Base-by-base conservation (phyloP, 75 land plant genomes). In the Pseudotsuga menziesii region DNA sequence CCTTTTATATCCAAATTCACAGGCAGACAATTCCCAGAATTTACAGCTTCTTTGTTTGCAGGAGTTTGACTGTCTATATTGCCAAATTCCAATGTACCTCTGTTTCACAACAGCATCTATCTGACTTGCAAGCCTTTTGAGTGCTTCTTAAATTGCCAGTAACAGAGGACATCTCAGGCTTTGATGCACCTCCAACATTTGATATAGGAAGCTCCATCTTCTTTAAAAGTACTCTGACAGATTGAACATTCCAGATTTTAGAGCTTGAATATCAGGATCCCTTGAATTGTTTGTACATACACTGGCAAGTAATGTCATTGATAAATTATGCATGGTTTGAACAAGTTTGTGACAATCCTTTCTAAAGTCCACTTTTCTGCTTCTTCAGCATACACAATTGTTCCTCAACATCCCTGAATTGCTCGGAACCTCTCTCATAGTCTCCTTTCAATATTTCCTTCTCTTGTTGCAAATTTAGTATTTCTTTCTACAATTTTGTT, bases 301-400 rank as follows among this genome's bases (percentile, higher is more conserved):
- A 67, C n/a, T 39, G 23, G 48, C 9, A 67, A 67, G 72, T 22
- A 67, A 67, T 11, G 39, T n/a, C n/a, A n/a, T n/a, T n/a, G n/a
- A n/a, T n/a, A n/a, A n/a, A n/a, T n/a, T n/a, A n/a, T n/a, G n/a
- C n/a, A n/a, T n/a, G n/a, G n/a, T n/a, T n/a, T n/a, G n/a, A n/a
- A n/a, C n/a, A n/a, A n/a, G n/a, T n/a, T n/a, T n/a, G n/a, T n/a
- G n/a, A n/a, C n/a, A n/a, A n/a, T 69, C 23, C 23, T 69, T 36
- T 54, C 48, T 69, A 52, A 20, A 69, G 22, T 19, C 20, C 52
- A 39, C 9, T 35, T 39, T 6, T n/a, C 57, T 73, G 29, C 32
- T 23, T 27, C 35, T 55, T 73, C n/a, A 73, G 58, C 58, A 73
- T 26, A 2, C 56, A 56, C 16, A 73, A 23, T 75, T 78, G 76